These are phyloP conservation scores for Tolypocladium album DNA, from an alignment of 2,329 filamentous ascomycete species.

Conservation along the genomic window DNA sequence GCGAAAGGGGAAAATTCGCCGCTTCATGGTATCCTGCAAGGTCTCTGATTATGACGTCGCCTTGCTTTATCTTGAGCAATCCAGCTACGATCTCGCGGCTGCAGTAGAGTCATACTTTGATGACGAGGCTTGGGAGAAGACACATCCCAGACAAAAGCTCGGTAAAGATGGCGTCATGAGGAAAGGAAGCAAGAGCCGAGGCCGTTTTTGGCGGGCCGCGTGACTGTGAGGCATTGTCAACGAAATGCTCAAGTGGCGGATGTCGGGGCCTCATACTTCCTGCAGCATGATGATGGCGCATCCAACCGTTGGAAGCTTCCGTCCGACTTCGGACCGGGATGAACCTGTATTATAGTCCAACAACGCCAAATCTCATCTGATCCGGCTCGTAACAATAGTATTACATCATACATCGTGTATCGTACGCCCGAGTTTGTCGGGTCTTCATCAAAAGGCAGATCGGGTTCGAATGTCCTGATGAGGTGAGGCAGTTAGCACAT, in stretches of 20 bases:
- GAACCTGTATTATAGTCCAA: conserved; percentile 1
- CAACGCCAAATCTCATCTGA: conserved; percentile 5
- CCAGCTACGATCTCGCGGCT: conserved; percentile 51
- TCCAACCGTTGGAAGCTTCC: neutral
- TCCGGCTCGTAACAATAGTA: conserved; percentile 14
- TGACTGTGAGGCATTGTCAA: neutral
- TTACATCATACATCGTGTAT: neutral
- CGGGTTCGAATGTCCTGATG: conserved; percentile 45
- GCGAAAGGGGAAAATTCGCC: conserved; percentile 57
- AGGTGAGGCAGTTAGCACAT: conserved; percentile 11
- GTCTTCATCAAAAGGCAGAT: conserved; percentile 40
- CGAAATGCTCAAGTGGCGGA: conserved; percentile 4
- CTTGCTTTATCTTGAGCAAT: conserved; percentile 62
- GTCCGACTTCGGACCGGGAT: neutral
- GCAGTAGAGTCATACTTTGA: conserved; percentile 56
- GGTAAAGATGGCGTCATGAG: conserved; percentile 13
- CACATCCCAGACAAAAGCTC: conserved; percentile 37
- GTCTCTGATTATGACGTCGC: conserved; percentile 69
- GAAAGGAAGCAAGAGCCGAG: conserved; percentile 18
- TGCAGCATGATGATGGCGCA: conserved; percentile 4
- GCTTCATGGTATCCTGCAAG: conserved; percentile 73
- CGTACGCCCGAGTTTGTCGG: neutral
- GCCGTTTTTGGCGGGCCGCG: conserved; percentile 21
- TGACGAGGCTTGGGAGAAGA: conserved; percentile 67
- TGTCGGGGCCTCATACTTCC: conserved; percentile 17